Evolutionary conservation across 2,329 filamentous ascomycete species (phyloP).

Genomic region (Fusarium succisae): DNA sequence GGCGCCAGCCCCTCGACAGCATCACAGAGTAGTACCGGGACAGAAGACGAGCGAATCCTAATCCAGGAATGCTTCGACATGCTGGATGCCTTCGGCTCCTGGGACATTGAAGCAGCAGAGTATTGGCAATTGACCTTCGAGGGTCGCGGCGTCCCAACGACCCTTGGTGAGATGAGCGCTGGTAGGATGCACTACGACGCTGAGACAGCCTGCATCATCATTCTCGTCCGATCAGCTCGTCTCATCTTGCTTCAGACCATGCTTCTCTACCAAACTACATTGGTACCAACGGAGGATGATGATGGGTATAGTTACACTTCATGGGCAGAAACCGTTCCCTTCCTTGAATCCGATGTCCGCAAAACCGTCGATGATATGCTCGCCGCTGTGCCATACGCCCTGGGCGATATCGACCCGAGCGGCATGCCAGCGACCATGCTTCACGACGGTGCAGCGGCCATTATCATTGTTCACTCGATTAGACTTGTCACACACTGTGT

Average conservation of each 20-base stretch:
- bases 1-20: not conserved
- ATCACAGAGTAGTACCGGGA: not conserved
- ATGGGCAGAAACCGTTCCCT: slow-evolving; percentile 29
- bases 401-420: slow-evolving; percentile 42
- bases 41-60: slow-evolving; percentile 10
- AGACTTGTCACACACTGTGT: slow-evolving; percentile 45
- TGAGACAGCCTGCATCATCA: slow-evolving; percentile 47
- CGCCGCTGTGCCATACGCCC: slow-evolving; percentile 44
- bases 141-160: slow-evolving; percentile 40
- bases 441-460: slow-evolving; percentile 46
- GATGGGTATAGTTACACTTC: slow-evolving; percentile 7
- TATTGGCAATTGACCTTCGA: slow-evolving; percentile 47
- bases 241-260: slow-evolving; percentile 45
- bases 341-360: slow-evolving; percentile 37
- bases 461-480: slow-evolving; percentile 46
- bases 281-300: slow-evolving; percentile 5
- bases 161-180: slow-evolving; percentile 39
- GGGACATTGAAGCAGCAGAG: slow-evolving; percentile 44
- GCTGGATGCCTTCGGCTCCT: slow-evolving; percentile 43
- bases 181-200: slow-evolving; percentile 40
- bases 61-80: slow-evolving; percentile 41
- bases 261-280: slow-evolving; percentile 37
- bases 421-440: slow-evolving; percentile 35
- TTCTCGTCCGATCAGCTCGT: slow-evolving; percentile 45
- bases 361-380: slow-evolving; percentile 47